Evolutionary conservation across 75 land plant genomes (phyloP).

Genomic region (Pinus taeda): DNA sequence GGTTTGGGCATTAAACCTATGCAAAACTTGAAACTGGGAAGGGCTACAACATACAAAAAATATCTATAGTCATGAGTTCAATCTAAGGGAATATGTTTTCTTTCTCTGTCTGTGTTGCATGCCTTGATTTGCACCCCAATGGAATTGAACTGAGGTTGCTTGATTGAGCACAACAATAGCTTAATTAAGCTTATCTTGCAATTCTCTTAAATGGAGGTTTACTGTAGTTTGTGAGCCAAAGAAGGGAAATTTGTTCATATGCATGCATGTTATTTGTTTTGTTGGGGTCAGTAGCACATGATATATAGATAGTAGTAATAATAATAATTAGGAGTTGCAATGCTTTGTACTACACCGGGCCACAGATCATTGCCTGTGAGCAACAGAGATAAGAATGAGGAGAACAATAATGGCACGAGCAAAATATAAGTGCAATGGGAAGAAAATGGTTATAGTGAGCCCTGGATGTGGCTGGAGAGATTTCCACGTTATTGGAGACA

Average conservation of each 20-base stretch:
- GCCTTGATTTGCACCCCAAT: too few species aligned
- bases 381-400: constrained; percentile 20
- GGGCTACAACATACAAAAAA: too few species aligned
- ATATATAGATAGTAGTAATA: not conserved
- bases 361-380: constrained; percentile 13
- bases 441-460: constrained; percentile 40
- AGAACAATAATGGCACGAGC: constrained; percentile 8
- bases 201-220: not conserved
- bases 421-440: constrained; percentile 10
- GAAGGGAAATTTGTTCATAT: not conserved
- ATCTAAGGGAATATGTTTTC: too few species aligned
- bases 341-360: constrained; percentile 61
- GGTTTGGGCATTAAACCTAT: too few species aligned
- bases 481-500: constrained; percentile 76
- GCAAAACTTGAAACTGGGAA: too few species aligned
- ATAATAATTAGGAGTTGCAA: constrained; percentile 87
- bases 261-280: not conserved
- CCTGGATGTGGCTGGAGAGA: constrained; percentile 76
- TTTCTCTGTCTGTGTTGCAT: too few species aligned
- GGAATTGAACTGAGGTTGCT: too few species aligned
- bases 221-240: not conserved
- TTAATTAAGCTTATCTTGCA: not conserved
- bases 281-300: not conserved
- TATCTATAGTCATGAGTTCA: too few species aligned
- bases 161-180: too few species aligned